Base-by-base conservation (phyloP, 139 green algal genomes). In the Prasinococcaceae sp. region DNA sequence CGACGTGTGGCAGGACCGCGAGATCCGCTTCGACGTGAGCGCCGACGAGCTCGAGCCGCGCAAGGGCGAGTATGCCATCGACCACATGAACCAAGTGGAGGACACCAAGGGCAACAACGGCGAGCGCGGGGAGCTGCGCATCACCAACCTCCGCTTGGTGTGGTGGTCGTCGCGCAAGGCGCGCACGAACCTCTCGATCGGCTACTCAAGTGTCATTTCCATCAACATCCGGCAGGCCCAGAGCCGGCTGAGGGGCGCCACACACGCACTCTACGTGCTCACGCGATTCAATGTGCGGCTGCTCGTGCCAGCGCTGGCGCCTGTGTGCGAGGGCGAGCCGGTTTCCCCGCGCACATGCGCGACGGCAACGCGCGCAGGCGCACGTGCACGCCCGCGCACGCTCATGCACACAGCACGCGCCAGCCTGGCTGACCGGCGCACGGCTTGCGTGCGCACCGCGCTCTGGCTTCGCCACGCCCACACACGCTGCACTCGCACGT, bases 261-360 rank as follows among this genome's bases (percentile, higher is more conserved):
- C 58, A 3, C 46, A 54, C n/a, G 39, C 39, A 23, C 41, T 62
- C 43, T 50, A 73, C 29, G 32, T 85, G 12, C 44, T 79, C 6
- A 78, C 71, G 5, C 70, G 67, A 48, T 72, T 69, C 58, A 67
- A 79, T 44, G n/a, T n/a, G n/a, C n/a, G n/a, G n/a, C n/a, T n/a
- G n/a, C n/a, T n/a, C n/a, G n/a, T n/a, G n/a, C n/a, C n/a, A n/a
- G n/a, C n/a, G n/a, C n/a, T n/a, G n/a, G n/a, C n/a, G n/a, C n/a
- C n/a, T n/a, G n/a, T n/a, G n/a, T n/a, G n/a, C n/a, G n/a, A n/a
- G n/a, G n/a, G n/a, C n/a, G n/a, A n/a, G n/a, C n/a, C n/a, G n/a
- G n/a, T n/a, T n/a, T n/a, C n/a, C n/a, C n/a, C n/a, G n/a, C n/a
- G n/a, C n/a, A n/a, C n/a, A n/a, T n/a, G n/a, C n/a, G n/a, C n/a